These are phyloP conservation scores for Fusarium brachygibbosum DNA, from an alignment of 2,329 filamentous ascomycete species.

Conservation along the genomic window DNA sequence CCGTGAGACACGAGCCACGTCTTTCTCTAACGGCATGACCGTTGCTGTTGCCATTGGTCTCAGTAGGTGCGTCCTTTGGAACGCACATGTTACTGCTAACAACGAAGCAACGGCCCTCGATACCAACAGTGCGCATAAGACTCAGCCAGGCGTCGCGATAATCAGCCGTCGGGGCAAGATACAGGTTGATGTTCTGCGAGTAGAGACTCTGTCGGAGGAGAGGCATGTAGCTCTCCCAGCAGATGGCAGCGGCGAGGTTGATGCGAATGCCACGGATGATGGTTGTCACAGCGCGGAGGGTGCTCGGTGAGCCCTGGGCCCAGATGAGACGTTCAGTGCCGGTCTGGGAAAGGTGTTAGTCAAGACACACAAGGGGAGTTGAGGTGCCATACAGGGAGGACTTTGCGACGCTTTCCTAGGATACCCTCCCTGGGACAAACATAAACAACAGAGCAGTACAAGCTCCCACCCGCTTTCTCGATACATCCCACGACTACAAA, in stretches of 20 bases:
- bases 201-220: slow-evolving; percentile 87
- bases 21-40: slow-evolving; percentile 13
- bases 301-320: slow-evolving; percentile 86
- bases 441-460: slow-evolving; percentile 88
- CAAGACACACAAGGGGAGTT: accelerated
- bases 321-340: slow-evolving; percentile 86
- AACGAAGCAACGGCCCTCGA: slow-evolving; percentile 88
- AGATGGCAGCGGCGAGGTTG: slow-evolving; percentile 88
- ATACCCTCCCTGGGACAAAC: slow-evolving; percentile 80
- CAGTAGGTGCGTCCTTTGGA: slow-evolving; percentile 48
- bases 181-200: slow-evolving; percentile 90
- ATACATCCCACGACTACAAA: slow-evolving; percentile 86
- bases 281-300: slow-evolving; percentile 83
- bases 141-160: slow-evolving; percentile 83
- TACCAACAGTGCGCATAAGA: slow-evolving; percentile 84
- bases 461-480: slow-evolving; percentile 82
- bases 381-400: slow-evolving; percentile 78
- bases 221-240: slow-evolving; percentile 98
- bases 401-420: slow-evolving; percentile 89
- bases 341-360: slow-evolving; percentile 63
- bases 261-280: slow-evolving; percentile 83
- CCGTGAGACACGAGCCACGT: slow-evolving; percentile 58
- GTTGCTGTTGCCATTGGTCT: slow-evolving; percentile 6
- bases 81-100: slow-evolving; percentile 88
- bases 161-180: slow-evolving; percentile 91